Base-by-base conservation (phyloP, 2,329 filamentous ascomycete genomes). In the Xylariales sp. region DNA sequence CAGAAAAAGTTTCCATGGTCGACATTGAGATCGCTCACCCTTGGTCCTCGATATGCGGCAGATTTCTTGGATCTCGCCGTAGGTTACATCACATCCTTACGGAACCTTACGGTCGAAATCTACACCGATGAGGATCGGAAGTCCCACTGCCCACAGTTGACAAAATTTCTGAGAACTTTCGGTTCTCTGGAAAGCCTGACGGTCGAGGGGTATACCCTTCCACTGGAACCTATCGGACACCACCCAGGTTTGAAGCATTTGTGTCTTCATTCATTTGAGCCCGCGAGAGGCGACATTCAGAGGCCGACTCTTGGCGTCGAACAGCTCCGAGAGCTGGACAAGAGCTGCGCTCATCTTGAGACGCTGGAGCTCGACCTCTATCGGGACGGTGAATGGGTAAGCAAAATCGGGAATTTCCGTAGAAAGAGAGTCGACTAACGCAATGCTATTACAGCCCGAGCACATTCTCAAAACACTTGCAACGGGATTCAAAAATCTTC, bases 321-420 rank as follows among this genome's bases (percentile, higher is more conserved):
- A 36, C 43, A 65, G 16, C 65, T 68, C 9, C 62, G 53, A 18
- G 50, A 65, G 16, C 62, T 68, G n/a, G 65, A 68, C n/a, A 45
- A 36, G 28, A 52, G 23, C n/a, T 68, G 62, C 56, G n/a, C 65
- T 52, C 2, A 58, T 49, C 61, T 68, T 28, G 62, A 68, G 50
- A 65, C 62, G 36, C 61, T 68, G 36, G 65, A 68, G 62, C 12
- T 68, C 28, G 61, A 64, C 39, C 61, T 68, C 41, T 28, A 53
- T 18, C 56, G 65, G 12, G 56, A 68, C 23, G 62, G 62, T 36
- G 36, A 52, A 61, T 68, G 65, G 65, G 65, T 68, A 54, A 68
- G 65, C 12, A 55, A 10, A 41, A 36, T 43, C 39, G 2, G 10
- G 16, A 8, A 34, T 23, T 12, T 43, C 8, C 5, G 48, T 3